These are phyloP conservation scores for Picea sitchensis DNA, from an alignment of 75 land plant genomes.

Conservation along the genomic window DNA sequence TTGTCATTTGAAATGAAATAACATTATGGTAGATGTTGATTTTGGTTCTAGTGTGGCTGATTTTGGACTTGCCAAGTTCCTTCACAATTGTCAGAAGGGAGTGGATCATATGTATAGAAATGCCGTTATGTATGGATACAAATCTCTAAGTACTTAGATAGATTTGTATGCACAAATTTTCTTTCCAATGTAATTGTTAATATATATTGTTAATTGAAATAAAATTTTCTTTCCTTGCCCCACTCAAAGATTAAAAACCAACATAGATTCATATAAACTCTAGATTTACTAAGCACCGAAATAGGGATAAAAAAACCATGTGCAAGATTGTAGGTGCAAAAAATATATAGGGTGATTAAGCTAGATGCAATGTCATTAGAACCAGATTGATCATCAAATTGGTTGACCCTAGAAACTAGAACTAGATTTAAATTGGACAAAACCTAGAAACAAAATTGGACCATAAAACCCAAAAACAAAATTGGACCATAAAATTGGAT, in stretches of 20 bases:
- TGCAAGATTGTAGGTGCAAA: too few relatives aligned
- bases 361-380: too few relatives aligned
- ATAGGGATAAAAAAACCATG: too few relatives aligned
- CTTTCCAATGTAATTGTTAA: background rate
- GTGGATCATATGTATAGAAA: constrained; percentile 58
- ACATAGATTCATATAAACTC: too few relatives aligned
- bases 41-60: constrained; percentile 70
- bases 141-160: constrained; percentile 65
- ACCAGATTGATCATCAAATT: too few relatives aligned
- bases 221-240: background rate
- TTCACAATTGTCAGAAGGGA: constrained; percentile 24
- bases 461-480: too few relatives aligned
- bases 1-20: constrained; percentile 81
- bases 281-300: too few relatives aligned
- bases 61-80: constrained; percentile 71
- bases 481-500: too few relatives aligned
- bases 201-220: background rate
- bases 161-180: background rate
- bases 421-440: too few relatives aligned
- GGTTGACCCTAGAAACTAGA: too few relatives aligned
- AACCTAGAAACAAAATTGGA: too few relatives aligned
- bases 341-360: too few relatives aligned
- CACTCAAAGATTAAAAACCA: background rate
- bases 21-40: constrained; percentile 63
- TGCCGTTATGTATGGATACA: constrained; percentile 88